A percentile compares a stretch with the other conserved stretches of the same genome.
phyloP scores from a whole-genome alignment of 139 green algal species.

The Volvox africanus region DNA sequence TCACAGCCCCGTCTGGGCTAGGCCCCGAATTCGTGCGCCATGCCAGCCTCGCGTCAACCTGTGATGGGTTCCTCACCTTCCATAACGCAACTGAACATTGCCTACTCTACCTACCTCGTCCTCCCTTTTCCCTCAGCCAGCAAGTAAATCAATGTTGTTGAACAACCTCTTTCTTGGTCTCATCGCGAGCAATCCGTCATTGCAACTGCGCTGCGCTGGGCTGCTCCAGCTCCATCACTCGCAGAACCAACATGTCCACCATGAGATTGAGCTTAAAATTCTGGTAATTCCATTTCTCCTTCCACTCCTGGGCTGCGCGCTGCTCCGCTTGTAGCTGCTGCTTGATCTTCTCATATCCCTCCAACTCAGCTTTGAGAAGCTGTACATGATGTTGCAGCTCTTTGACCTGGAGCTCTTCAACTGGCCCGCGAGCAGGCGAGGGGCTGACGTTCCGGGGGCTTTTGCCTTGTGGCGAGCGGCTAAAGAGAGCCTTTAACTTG shows the following conservation, averaged over 20 bases:
- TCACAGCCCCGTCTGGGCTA: too few species aligned
- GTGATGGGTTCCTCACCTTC: too few species aligned
- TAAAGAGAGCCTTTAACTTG: constrained; percentile 26
- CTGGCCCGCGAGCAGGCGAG: too few species aligned
- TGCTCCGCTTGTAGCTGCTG: constrained; percentile 31
- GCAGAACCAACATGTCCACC: constrained; percentile 61
- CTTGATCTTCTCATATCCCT: constrained; percentile 48
- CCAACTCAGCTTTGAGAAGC: constrained; percentile 39
- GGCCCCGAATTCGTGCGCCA: too few species aligned
- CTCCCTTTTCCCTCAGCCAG: too few species aligned
- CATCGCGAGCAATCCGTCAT: background rate
- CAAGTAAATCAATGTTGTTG: too few species aligned
- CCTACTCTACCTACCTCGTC: too few species aligned
- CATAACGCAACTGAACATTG: too few species aligned
- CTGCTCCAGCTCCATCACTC: constrained; percentile 48
- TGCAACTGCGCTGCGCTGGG: background rate
- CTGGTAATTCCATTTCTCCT: constrained; percentile 60
- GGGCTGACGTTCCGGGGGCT: background rate
- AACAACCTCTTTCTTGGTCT: too few species aligned
- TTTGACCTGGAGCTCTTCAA: constrained; percentile 20
- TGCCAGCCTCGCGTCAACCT: too few species aligned
- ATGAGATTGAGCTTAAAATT: constrained; percentile 63
- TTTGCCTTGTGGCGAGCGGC: background rate
- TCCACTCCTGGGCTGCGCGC: constrained; percentile 44
- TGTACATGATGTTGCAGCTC: constrained; percentile 48